Conservation (phyloP, 2,329 filamentous ascomycete species). For the Pyricularia pennisetigena region DNA sequence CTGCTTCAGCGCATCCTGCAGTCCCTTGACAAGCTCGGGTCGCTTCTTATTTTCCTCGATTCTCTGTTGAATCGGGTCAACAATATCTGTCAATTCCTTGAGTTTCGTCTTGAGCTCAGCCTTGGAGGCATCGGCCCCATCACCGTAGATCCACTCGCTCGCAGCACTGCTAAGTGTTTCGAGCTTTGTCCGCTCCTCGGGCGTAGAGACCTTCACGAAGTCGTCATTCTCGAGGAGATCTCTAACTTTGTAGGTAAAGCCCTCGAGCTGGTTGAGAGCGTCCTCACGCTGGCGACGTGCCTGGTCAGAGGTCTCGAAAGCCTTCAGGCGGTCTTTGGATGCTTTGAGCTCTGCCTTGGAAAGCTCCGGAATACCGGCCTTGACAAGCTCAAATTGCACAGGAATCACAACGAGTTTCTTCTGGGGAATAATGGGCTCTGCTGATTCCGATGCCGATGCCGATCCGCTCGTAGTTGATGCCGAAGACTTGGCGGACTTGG, state of each 20-base stretch:
- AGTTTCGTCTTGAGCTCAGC: constrained; percentile 68
- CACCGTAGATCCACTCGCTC: constrained; percentile 87
- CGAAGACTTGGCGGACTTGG: constrained; percentile 5
- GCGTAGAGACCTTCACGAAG: constrained; percentile 64
- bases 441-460: constrained; percentile 36
- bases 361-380: constrained; percentile 38
- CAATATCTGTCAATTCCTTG: constrained; percentile 66
- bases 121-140: constrained; percentile 66
- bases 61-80: constrained; percentile 66
- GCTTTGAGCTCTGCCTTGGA: constrained; percentile 37
- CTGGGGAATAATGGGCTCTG: constrained; percentile 43
- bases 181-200: constrained; percentile 55
- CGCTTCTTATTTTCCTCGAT: constrained; percentile 62
- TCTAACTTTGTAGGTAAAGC: constrained; percentile 79
- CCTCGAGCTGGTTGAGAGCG: constrained; percentile 84
- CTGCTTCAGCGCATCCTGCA: constrained; percentile 63
- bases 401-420: constrained; percentile 48
- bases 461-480: constrained; percentile 22
- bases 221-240: constrained; percentile 70
- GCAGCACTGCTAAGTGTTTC: constrained; percentile 57
- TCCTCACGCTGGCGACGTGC: constrained; percentile 72
- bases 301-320: constrained; percentile 79
- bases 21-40: constrained; percentile 54
- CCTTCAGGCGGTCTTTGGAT: constrained; percentile 61
- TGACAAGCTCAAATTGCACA: constrained; percentile 38